Percentiles rank a stretch among this genome's conserved stretches.
Evolutionary conservation across 345 rosid species (phyloP).

Genomic region (Kandelia obovata): DNA sequence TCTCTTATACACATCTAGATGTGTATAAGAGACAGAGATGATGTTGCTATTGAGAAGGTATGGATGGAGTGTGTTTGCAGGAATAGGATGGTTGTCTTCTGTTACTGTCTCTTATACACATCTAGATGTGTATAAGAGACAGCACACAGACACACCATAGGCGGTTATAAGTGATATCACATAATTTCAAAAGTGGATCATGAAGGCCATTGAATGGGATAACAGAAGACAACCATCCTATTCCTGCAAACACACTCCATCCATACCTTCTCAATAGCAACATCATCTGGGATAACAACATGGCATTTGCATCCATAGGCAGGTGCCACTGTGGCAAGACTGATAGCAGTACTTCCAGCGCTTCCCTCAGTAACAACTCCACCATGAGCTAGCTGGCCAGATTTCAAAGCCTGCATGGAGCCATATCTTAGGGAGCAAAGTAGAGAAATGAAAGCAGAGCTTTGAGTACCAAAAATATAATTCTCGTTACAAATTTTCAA

Average conservation of each 20-base stretch:
- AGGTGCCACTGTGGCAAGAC: slow-evolving; percentile 91
- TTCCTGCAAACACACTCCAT: not conserved
- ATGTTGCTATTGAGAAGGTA: slow-evolving; percentile 94
- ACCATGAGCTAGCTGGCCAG: slow-evolving; percentile 58
- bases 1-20: too few species aligned
- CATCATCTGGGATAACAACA: slow-evolving; percentile 95
- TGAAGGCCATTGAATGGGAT: not conserved
- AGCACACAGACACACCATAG: too few species aligned
- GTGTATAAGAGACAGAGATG: too few species aligned
- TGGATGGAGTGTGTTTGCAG: not conserved
- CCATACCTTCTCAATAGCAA: slow-evolving; percentile 83
- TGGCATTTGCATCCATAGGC: slow-evolving; percentile 91
- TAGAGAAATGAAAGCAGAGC: not conserved
- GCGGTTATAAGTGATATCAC: too few species aligned
- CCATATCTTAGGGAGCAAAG: not conserved
- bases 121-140: too few species aligned
- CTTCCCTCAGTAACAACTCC: slow-evolving; percentile 93
- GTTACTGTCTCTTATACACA: too few species aligned
- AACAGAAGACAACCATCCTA: not conserved
- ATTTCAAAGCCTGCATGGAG: slow-evolving; percentile 62
- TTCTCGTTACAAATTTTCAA: not conserved
- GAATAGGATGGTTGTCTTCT: not conserved
- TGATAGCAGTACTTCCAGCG: slow-evolving; percentile 96
- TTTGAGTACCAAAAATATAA: not conserved
- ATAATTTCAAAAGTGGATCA: not conserved